Percentiles rank a stretch among this genome's conserved stretches.
Evolutionary conservation across 257 asterid genomes (phyloP).

Genomic region (Euphrasia confusa): DNA sequence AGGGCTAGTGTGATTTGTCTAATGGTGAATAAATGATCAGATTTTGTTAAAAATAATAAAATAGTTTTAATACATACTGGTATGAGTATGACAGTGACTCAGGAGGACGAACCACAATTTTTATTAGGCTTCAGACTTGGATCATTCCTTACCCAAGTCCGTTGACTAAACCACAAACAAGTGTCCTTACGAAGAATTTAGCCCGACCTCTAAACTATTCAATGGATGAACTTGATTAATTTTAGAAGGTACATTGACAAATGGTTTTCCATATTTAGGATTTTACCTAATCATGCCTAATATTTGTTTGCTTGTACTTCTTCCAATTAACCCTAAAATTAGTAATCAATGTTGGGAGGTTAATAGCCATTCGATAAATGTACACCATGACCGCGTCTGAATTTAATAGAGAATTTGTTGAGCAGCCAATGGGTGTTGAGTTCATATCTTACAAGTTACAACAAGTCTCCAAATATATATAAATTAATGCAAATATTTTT

Average conservation of each 20-base stretch:
- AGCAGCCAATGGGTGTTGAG: not conserved
- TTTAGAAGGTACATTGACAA: not conserved
- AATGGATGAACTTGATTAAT: not conserved
- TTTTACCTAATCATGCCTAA: not conserved
- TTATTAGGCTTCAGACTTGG: not conserved
- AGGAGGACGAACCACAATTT: not conserved
- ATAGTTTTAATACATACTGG: not conserved
- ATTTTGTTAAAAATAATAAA: no score
- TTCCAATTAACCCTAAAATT: not conserved
- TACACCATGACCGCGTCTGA: not conserved
- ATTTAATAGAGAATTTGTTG: not conserved
- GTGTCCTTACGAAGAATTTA: no score
- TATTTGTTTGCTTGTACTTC: not conserved
- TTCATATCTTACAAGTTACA: constrained; percentile 6
- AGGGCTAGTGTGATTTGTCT: no score
- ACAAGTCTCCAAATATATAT: not conserved
- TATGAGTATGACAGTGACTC: no score
- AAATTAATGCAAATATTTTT: not conserved
- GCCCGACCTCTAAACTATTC: not conserved
- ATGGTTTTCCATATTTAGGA: not conserved
- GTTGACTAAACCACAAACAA: no score
- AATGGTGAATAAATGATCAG: no score
- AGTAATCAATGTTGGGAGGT: not conserved
- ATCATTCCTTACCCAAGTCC: no score
- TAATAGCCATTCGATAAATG: not conserved